phyloP scores from a whole-genome alignment of 2,329 filamentous ascomycete species.

The Alternaria consortialis region DNA sequence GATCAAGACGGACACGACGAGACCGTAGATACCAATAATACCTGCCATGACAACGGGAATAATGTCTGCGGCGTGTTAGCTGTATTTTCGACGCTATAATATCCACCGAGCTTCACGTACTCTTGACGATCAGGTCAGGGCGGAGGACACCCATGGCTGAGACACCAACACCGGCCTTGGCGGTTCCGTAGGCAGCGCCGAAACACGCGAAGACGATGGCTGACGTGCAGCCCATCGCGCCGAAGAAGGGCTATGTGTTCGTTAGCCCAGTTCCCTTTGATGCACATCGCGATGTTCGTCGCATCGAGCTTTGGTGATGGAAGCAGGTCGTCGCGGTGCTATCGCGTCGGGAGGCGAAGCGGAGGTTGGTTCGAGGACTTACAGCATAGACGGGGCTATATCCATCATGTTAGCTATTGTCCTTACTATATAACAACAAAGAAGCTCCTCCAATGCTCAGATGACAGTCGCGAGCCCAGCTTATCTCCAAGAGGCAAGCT shows the following conservation, averaged over 20 bases:
- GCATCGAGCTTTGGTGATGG: constrained; percentile 20
- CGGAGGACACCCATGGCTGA: constrained; percentile 97
- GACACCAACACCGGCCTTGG: constrained; percentile 99
- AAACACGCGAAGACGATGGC: constrained; percentile 97
- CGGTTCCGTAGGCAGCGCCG: constrained; percentile 96
- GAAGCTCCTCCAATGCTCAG: constrained; percentile 18
- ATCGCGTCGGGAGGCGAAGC: constrained; percentile 34
- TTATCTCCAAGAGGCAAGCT: constrained; percentile 47
- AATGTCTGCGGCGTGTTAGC: constrained; percentile 73
- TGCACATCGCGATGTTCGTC: constrained; percentile 12
- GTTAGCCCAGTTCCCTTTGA: constrained; percentile 31
- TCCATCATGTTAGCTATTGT: constrained; percentile 38
- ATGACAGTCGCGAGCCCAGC: constrained; percentile 42
- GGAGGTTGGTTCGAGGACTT: constrained; percentile 64
- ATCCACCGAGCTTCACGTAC: constrained; percentile 64
- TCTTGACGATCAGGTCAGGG: constrained; percentile 99
- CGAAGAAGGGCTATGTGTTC: constrained; percentile 79
- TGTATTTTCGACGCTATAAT: not conserved
- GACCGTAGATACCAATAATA: constrained; percentile 96
- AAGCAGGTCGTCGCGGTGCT: constrained; percentile 26
- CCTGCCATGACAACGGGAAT: constrained; percentile 99
- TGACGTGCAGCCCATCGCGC: constrained; percentile 94
- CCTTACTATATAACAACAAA: constrained; percentile 16
- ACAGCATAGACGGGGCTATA: constrained; percentile 97
- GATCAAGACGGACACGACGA: constrained; percentile 64